Conservation (phyloP, 129 eudicot genomes). For the Mikania micrantha region DNA sequence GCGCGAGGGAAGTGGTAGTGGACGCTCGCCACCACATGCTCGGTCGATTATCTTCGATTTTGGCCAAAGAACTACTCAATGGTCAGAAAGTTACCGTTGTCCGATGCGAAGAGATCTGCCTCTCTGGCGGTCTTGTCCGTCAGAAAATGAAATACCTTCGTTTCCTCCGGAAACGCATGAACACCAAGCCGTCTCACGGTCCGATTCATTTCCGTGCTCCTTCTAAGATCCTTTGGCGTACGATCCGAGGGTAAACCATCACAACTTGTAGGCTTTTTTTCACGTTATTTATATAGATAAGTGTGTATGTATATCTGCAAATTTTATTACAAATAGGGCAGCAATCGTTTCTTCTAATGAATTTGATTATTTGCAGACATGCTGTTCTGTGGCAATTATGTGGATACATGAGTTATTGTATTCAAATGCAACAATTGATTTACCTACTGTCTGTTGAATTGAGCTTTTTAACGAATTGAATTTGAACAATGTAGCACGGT, state of each 20-base stretch:
- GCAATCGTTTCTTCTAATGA: not conserved
- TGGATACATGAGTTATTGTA: not conserved
- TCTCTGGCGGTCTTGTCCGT: no score
- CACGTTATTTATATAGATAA: not conserved
- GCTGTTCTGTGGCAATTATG: no score
- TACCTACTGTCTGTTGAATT: not conserved
- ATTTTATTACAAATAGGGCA: not conserved
- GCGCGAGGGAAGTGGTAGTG: constrained; percentile 52
- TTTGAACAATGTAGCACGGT: not conserved
- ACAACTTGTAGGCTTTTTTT: not conserved
- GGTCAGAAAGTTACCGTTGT: constrained; percentile 69
- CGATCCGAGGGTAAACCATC: constrained; percentile 54
- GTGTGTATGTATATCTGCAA: not conserved
- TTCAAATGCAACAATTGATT: not conserved
- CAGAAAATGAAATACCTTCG: no score
- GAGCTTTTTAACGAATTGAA: not conserved
- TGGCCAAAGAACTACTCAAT: constrained; percentile 61
- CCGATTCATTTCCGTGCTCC: constrained; percentile 82
- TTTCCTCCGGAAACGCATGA: no score
- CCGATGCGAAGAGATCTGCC: constrained; percentile 72
- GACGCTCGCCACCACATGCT: constrained; percentile 85
- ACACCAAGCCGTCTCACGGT: constrained; percentile 78
- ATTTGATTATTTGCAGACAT: not conserved
- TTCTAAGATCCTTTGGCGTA: constrained; percentile 69
- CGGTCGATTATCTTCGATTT: constrained; percentile 55